A percentile compares a stretch with the other conserved stretches of the same genome.
Conservation (phyloP, 2,329 filamentous ascomycete species). For the Epicoccum sorghinum region DNA sequence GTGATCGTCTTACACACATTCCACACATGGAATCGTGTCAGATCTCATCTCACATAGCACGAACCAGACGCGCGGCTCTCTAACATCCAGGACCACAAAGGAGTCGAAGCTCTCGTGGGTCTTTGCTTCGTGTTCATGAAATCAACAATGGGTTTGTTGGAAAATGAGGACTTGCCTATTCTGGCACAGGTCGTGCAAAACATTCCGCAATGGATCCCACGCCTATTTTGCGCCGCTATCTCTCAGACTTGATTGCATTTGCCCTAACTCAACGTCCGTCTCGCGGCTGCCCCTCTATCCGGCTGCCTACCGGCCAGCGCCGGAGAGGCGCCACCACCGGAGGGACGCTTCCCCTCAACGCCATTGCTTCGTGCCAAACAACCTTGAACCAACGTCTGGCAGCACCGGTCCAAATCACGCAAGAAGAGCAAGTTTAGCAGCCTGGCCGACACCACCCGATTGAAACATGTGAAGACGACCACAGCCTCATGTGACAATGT, state of each 20-base stretch:
- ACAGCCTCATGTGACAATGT: background rate
- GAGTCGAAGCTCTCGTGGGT: slow-evolving; percentile 16
- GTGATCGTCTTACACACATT: slow-evolving; percentile 32
- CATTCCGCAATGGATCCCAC: slow-evolving; percentile 14
- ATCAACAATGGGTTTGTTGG: slow-evolving; percentile 11
- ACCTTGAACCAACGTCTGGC: slow-evolving; percentile 16
- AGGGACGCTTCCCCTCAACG: slow-evolving; percentile 8
- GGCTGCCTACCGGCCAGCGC: background rate
- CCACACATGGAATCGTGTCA: slow-evolving; percentile 23
- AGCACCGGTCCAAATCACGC: slow-evolving; percentile 3
- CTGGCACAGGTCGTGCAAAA: background rate
- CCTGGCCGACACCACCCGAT: slow-evolving; percentile 4
- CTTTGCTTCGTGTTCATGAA: slow-evolving; percentile 1
- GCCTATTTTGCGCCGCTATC: slow-evolving; percentile 9
- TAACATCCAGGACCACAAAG: slow-evolving; percentile 13
- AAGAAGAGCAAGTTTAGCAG: background rate
- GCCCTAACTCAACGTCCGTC: background rate
- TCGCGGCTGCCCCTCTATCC: slow-evolving; percentile 12
- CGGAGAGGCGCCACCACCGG: slow-evolving; percentile 3
- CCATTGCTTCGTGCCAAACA: slow-evolving; percentile 5
- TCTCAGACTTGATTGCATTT: background rate
- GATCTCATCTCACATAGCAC: slow-evolving; percentile 19
- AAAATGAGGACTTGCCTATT: slow-evolving; percentile 6
- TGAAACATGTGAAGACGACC: slow-evolving; percentile 2
- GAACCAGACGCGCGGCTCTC: slow-evolving; percentile 33